These are phyloP conservation scores for Sutorius eximius DNA, from an alignment of 1,284 basidiomycete species.

Conservation along the genomic window DNA sequence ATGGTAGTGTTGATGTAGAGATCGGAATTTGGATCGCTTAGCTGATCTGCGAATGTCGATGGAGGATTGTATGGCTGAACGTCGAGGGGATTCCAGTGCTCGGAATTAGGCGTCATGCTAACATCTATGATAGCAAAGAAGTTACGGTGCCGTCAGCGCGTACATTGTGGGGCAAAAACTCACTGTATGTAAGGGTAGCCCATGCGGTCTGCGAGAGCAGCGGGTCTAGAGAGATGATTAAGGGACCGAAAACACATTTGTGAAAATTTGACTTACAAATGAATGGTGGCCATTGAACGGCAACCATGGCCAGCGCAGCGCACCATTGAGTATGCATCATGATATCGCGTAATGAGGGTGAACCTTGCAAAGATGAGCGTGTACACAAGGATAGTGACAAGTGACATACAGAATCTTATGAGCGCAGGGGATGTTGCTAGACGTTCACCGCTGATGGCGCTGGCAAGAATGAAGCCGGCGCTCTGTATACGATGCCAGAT, in stretches of 20 bases:
- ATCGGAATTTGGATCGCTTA: conserved; percentile 68
- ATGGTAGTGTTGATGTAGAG: conserved; percentile 73
- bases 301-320: conserved; percentile 84
- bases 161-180: conserved; percentile 32
- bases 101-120: conserved; percentile 50
- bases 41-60: conserved; percentile 65
- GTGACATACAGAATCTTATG: conserved; percentile 77
- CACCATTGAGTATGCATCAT: conserved; percentile 93
- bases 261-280: conserved; percentile 61
- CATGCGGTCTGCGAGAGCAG: conserved; percentile 84
- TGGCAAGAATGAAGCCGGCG: conserved; percentile 85
- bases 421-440: conserved; percentile 84
- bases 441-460: conserved; percentile 88
- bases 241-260: conserved; percentile 8
- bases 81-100: conserved; percentile 66
- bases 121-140: conserved; percentile 57
- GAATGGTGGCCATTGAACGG: conserved; percentile 92
- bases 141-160: conserved; percentile 9
- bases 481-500: conserved; percentile 73
- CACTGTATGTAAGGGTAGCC: conserved; percentile 85
- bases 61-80: conserved; percentile 65
- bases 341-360: conserved; percentile 90
- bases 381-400: conserved; percentile 16
- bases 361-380: conserved; percentile 53
- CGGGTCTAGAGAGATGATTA: conserved; percentile 59